Percentiles rank a stretch among this genome's conserved stretches.
Evolutionary conservation across 768 basidiomycete species (phyloP).

Genomic region (Cystofilobasidium capitatum): DNA sequence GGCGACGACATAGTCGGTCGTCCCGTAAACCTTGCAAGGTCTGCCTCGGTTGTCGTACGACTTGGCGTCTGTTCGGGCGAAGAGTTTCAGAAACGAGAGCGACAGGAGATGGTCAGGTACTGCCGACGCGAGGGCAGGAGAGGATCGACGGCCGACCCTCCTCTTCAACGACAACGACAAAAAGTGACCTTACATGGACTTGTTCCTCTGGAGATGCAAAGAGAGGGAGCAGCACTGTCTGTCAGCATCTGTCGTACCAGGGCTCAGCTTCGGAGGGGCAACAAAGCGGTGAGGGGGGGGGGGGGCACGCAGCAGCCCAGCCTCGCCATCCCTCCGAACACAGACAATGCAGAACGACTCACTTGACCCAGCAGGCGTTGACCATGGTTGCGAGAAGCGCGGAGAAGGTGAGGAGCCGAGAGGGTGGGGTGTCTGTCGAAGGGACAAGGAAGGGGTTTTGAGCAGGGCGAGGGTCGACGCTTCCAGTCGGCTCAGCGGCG

Average conservation of each 20-base stretch:
- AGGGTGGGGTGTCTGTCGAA: no score
- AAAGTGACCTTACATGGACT: background rate
- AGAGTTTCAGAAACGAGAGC: background rate
- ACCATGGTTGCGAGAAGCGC: background rate
- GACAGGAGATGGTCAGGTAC: background rate
- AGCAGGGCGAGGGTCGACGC: no score
- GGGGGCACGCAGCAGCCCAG: background rate
- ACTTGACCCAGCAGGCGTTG: conserved; percentile 15
- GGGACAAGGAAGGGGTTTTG: no score
- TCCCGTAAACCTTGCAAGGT: conserved; percentile 13
- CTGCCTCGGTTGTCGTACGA: conserved; percentile 19
- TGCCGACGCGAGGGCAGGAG: background rate
- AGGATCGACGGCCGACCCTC: background rate
- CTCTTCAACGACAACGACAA: background rate
- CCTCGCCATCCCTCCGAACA: background rate
- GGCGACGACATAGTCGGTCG: conserved; percentile 17
- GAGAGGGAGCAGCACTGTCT: background rate
- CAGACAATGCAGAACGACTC: background rate
- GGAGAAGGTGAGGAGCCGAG: no score
- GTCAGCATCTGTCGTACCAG: conserved; percentile 1
- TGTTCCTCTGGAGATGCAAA: background rate
- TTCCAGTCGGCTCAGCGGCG: no score
- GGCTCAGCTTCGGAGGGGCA: background rate
- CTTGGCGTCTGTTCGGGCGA: background rate
- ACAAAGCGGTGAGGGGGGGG: background rate